Base-by-base conservation (phyloP, 139 green algal species). In the Closterium sp. region DNA sequence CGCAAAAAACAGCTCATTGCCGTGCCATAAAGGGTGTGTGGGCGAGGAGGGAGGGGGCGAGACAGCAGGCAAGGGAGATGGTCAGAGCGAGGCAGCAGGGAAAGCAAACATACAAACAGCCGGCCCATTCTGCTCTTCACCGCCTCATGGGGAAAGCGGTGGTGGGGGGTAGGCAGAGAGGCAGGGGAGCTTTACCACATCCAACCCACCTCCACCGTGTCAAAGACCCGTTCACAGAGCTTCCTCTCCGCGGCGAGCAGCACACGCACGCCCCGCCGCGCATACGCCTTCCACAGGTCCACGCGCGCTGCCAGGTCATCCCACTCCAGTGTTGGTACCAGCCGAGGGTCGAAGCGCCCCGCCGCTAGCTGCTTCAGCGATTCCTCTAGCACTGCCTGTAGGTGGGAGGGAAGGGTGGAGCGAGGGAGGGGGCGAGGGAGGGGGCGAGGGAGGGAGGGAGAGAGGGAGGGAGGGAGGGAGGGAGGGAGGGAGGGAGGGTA, bases 191-290 rank as follows among this genome's bases (percentile, higher is more conserved):
- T n/a, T n/a, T n/a, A n/a, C n/a, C n/a, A 10, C 29, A 31, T 30
- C 29, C 29, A 30, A 79, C 62, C 62, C 62, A 90, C 88, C 88
- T 90, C 38, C 29, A 30, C 89, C 32, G 34, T 45, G 27, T 50
- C 89, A 27, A 92, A 90, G 24, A 92, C n/a, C 7, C 30, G 38
- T n/a, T 92, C 90, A 30, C 90, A 92, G 29, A 92, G 79, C 19
- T 38, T 31, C 32, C 90, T 91, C 79, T 92, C 90, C 7, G 32
- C 34, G 24, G 70, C 90, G 31, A 92, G 86, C 90, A 92, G 84
- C 86, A 92, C 42, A n/a, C 90, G 70, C n/a, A 92, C 42, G 9
- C n/a, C 90, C 27, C 31, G 22, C 19, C 90, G 50, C 21, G 45
- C 79, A 17, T 38, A 90, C 32, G 31, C 50, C 73, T 45, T 28